Percentiles rank a stretch among this genome's conserved stretches.
Conservation (phyloP, 2,329 filamentous ascomycete species). For the Cercospora sesami region DNA sequence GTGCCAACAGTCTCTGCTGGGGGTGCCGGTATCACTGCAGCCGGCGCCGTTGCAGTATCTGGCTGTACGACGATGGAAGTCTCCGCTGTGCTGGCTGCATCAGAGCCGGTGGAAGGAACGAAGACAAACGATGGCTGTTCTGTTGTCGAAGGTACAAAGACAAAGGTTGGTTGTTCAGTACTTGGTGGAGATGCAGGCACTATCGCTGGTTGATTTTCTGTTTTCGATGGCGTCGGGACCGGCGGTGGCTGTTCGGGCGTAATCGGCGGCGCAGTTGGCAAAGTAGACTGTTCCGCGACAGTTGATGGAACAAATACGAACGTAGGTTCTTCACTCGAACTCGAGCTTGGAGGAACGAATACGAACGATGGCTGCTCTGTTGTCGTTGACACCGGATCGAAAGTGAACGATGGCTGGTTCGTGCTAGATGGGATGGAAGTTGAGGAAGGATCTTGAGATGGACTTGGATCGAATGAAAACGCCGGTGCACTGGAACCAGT, state of each 20-base stretch:
- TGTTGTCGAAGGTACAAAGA: neutral
- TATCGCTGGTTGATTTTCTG: neutral
- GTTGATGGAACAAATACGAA: neutral
- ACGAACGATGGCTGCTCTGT: neutral
- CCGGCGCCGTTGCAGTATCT: neutral
- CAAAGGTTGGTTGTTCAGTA: slow-evolving; percentile 1
- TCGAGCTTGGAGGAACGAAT: neutral
- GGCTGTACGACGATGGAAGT: neutral
- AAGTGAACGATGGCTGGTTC: slow-evolving; percentile 1
- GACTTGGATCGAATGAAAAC: neutral
- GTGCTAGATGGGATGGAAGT: neutral
- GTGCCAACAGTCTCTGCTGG: neutral
- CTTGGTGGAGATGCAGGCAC: neutral
- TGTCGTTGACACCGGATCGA: neutral
- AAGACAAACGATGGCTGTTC: slow-evolving; percentile 3
- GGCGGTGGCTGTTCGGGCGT: neutral
- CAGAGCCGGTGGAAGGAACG: neutral
- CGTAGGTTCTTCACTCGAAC: neutral
- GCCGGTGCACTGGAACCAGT: neutral
- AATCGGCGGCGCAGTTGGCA: neutral
- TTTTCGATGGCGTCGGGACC: neutral
- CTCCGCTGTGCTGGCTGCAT: neutral
- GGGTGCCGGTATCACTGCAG: neutral
- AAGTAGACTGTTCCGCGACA: neutral
- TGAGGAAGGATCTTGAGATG: neutral